These are phyloP conservation scores for Exserohilum turcica DNA, from an alignment of 2,329 filamentous ascomycete species.

Conservation along the genomic window DNA sequence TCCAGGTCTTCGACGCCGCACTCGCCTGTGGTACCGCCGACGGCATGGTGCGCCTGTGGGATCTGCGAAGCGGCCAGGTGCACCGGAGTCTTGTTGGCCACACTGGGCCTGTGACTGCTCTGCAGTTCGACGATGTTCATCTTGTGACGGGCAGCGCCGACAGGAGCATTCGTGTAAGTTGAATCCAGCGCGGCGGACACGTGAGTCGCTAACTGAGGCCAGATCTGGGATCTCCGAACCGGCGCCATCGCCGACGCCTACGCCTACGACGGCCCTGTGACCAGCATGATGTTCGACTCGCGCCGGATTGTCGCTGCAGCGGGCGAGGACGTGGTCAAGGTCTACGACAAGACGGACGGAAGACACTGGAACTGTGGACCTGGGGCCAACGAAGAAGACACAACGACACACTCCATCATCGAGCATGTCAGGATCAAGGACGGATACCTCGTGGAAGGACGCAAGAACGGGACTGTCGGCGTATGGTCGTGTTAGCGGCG, in stretches of 20 bases:
- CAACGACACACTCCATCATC: conserved; percentile 61
- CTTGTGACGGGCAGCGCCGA: conserved; percentile 92
- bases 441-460: conserved; percentile 89
- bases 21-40: conserved; percentile 96
- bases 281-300: conserved; percentile 95
- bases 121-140: conserved; percentile 96
- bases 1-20: conserved; percentile 96
- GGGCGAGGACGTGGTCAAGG: conserved; percentile 91
- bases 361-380: conserved; percentile 96
- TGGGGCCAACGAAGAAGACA: conserved; percentile 71
- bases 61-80: conserved; percentile 95
- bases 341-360: conserved; percentile 97
- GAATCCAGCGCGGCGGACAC: background rate
- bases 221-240: conserved; percentile 99
- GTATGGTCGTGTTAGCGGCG: conserved; percentile 67
- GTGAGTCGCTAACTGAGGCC: conserved; percentile 4
- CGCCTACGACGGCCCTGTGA: conserved; percentile 89
- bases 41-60: conserved; percentile 96
- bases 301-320: conserved; percentile 88
- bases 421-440: conserved; percentile 91
- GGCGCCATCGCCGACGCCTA: conserved; percentile 95
- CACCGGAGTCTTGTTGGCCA: conserved; percentile 94
- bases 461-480: conserved; percentile 84
- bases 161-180: conserved; percentile 86
- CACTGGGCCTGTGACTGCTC: conserved; percentile 88